Base-by-base conservation (phyloP, 306 rosid genomes). In the Trifolium subterraneum region DNA sequence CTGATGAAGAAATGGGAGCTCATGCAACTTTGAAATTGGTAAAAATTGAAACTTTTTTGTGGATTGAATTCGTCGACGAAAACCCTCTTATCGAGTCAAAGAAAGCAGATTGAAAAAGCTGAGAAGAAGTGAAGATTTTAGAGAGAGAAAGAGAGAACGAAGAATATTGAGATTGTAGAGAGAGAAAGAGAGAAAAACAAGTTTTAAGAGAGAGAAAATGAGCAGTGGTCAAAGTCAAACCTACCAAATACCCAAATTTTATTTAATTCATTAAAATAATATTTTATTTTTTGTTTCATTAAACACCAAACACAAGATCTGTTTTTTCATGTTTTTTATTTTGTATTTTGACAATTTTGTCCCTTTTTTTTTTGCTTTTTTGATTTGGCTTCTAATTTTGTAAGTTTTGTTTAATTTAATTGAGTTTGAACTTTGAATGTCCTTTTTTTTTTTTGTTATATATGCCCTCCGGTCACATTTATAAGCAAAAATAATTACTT, bases 141-240 rank as follows among this genome's bases (percentile, higher is more conserved):
- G 84, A 58, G 88, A 79, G 82, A 74, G 15, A 44, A 13, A 31
- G 59, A 44, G 27, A 35, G 39, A 45, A 60, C 6, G 74, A 75
- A 45, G 81, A 89, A 70, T 78, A 76, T 68, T 66, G 20, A 65
- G 39, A 61, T 8, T 52, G 59, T 18, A 19, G 63, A 74, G 70
- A 78, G 85, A 81, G 79, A 73, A 56, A 81, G 76, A 39, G 61
- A 31, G 31, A 23, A 72, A 44, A 58, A 39, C 15, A 48, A 55
- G 16, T 63, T 39, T 72, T 44, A 67, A 22, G 80, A 61, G 42
- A 76, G 69, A 50, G 68, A 70, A 3, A 85, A 87, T 84, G 80
- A 83, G 80, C 96, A 90, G 52, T 79, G 87, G 97, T 93, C 97
- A 93, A 93, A 91, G 97, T 93, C 97, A 93, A 93, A 91, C 87